These are phyloP conservation scores for Nicotiana obtusifolia DNA, from an alignment of 257 asterid genomes.

Conservation along the genomic window DNA sequence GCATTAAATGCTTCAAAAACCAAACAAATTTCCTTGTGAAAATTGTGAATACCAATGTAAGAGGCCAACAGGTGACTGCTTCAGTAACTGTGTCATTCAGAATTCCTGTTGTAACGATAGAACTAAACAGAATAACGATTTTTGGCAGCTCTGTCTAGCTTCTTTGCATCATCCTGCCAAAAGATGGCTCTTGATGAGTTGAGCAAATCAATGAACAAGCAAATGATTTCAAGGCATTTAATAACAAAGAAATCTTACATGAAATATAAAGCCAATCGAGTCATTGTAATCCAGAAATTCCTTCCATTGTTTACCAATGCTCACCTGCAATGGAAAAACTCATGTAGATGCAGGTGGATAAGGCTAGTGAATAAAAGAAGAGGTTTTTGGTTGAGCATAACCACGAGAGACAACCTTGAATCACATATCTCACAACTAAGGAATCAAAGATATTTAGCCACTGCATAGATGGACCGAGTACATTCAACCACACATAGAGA, in stretches of 20 bases:
- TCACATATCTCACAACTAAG: not conserved
- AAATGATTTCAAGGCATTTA: not conserved
- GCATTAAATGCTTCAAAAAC: not conserved
- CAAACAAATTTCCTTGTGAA: not conserved
- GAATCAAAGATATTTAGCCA: not conserved
- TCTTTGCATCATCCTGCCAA: conserved; percentile 71
- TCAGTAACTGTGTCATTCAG: not conserved
- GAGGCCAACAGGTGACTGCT: not conserved
- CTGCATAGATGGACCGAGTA: not conserved
- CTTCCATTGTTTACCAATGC: conserved; percentile 95
- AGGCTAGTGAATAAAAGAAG: not conserved
- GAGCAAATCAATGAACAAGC: not conserved
- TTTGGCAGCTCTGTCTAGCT: conserved; percentile 55
- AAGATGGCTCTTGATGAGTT: not conserved
- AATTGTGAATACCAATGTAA: not conserved
- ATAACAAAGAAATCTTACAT: conserved; percentile 40
- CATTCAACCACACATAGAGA: not conserved
- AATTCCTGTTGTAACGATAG: not conserved
- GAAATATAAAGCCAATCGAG: conserved; percentile 66
- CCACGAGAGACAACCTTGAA: not conserved
- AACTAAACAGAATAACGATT: conserved; percentile 47
- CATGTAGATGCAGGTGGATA: not conserved
- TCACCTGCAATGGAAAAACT: conserved; percentile 42
- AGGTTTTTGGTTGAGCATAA: not conserved
- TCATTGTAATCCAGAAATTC: conserved; percentile 73